phyloP scores from a whole-genome alignment of 2,329 filamentous ascomycete species.

The Ascochyta fabae region DNA sequence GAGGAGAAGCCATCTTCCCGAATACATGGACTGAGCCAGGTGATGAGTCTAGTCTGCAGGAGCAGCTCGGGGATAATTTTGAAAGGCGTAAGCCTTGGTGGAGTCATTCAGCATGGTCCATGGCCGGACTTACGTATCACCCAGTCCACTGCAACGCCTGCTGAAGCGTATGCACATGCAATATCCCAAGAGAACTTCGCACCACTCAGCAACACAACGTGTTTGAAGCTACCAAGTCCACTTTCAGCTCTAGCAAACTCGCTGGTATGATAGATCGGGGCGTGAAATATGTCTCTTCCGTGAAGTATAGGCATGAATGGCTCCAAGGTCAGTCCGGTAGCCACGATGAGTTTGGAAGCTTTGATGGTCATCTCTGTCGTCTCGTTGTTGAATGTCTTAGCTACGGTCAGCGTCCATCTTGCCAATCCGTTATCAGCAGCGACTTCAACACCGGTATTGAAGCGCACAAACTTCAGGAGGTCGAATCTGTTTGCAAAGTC shows the following conservation, averaged over 20 bases:
- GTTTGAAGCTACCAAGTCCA: constrained; percentile 43
- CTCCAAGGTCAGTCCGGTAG: constrained; percentile 67
- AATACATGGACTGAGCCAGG: constrained; percentile 76
- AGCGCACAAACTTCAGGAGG: constrained; percentile 56
- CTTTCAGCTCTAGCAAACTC: constrained; percentile 57
- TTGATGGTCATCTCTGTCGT: neutral
- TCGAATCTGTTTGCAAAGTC: constrained; percentile 52
- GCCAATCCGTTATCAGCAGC: constrained; percentile 43
- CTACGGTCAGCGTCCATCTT: constrained; percentile 32
- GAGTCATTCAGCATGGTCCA: constrained; percentile 66
- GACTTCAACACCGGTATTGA: constrained; percentile 59
- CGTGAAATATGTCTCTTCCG: constrained; percentile 59
- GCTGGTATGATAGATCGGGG: constrained; percentile 64
- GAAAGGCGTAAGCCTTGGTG: constrained; percentile 68
- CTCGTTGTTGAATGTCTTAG: neutral
- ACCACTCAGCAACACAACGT: constrained; percentile 62
- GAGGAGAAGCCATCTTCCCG: constrained; percentile 70
- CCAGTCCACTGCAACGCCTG: constrained; percentile 63
- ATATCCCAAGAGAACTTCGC: constrained; percentile 71
- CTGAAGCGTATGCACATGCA: constrained; percentile 61
- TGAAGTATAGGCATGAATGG: constrained; percentile 61
- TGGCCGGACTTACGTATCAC: constrained; percentile 63
- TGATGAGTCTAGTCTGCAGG: constrained; percentile 68
- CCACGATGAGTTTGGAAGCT: constrained; percentile 62
- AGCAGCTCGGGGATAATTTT: constrained; percentile 72